phyloP scores from a whole-genome alignment of 805 yeast species.

The Metschnikowia drakensbergensis region DNA sequence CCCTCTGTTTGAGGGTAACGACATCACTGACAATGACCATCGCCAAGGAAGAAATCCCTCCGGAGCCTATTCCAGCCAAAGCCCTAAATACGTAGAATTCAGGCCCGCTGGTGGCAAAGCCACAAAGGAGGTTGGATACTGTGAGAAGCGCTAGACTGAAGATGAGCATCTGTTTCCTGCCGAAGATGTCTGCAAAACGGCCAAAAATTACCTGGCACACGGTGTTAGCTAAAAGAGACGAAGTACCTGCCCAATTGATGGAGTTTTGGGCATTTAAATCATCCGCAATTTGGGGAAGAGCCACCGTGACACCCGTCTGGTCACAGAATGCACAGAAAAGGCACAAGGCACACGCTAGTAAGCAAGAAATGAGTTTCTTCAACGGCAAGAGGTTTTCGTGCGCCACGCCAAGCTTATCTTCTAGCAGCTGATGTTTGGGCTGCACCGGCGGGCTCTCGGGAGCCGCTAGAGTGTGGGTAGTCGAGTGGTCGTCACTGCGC shows the following conservation, averaged over 20 bases:
- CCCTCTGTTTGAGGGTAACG: slow-evolving; percentile 50
- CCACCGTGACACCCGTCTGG: slow-evolving; percentile 47
- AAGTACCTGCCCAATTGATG: slow-evolving; percentile 70
- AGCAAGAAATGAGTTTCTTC: slow-evolving; percentile 34
- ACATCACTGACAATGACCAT: slow-evolving; percentile 54
- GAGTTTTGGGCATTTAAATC: slow-evolving; percentile 45
- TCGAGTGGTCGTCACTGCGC: background rate
- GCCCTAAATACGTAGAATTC: slow-evolving; percentile 50
- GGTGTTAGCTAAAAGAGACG: slow-evolving; percentile 63
- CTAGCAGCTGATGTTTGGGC: slow-evolving; percentile 8
- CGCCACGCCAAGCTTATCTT: slow-evolving; percentile 36
- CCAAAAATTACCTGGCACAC: slow-evolving; percentile 77
- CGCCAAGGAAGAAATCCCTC: slow-evolving; percentile 50
- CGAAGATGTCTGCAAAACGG: slow-evolving; percentile 61
- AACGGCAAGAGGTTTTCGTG: slow-evolving; percentile 41
- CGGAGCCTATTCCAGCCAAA: slow-evolving; percentile 56
- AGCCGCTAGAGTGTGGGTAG: background rate
- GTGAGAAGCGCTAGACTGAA: slow-evolving; percentile 44
- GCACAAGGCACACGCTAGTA: slow-evolving; percentile 37
- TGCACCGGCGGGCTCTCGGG: background rate
- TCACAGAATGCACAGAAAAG: slow-evolving; percentile 44
- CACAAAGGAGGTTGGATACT: slow-evolving; percentile 43
- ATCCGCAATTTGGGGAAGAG: slow-evolving; percentile 45
- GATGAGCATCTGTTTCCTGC: slow-evolving; percentile 46
- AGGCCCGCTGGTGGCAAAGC: slow-evolving; percentile 38